Conservation (phyloP, 2,329 filamentous ascomycete species). For the Capronia coronata region DNA sequence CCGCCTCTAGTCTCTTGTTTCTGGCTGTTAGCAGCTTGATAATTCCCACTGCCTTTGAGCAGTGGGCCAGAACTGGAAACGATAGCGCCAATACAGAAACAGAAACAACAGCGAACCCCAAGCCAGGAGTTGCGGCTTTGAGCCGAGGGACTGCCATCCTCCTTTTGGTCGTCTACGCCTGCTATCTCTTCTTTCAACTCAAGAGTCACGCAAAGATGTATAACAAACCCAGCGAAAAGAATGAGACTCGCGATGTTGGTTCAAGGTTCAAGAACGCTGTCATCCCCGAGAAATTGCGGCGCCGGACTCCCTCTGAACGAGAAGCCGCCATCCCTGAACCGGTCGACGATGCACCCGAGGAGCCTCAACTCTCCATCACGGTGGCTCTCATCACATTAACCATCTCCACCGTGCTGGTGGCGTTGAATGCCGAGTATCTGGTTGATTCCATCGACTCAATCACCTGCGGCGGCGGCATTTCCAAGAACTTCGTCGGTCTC, state of each 20-base stretch:
- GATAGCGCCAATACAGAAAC: slow-evolving; percentile 10
- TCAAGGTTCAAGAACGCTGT: slow-evolving; percentile 23
- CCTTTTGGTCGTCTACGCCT: slow-evolving; percentile 72
- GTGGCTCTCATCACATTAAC: slow-evolving; percentile 67
- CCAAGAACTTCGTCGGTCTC: slow-evolving; percentile 56
- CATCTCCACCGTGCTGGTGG: slow-evolving; percentile 70
- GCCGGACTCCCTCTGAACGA: background rate
- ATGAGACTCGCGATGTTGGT: slow-evolving; percentile 48
- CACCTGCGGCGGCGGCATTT: slow-evolving; percentile 44
- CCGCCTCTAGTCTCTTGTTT: slow-evolving; percentile 72
- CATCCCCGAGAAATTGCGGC: slow-evolving; percentile 28
- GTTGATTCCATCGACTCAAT: slow-evolving; percentile 52
- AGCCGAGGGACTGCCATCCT: slow-evolving; percentile 58
- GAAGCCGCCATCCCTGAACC: slow-evolving; percentile 7
- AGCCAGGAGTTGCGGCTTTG: slow-evolving; percentile 22
- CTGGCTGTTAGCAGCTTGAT: slow-evolving; percentile 75
- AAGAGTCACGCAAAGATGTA: slow-evolving; percentile 77
- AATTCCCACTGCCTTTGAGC: slow-evolving; percentile 79
- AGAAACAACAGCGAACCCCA: slow-evolving; percentile 16
- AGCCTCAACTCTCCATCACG: slow-evolving; percentile 64
- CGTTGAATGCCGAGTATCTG: slow-evolving; percentile 65
- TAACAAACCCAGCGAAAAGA: slow-evolving; percentile 71
- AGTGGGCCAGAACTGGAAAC: slow-evolving; percentile 41
- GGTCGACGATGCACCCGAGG: slow-evolving; percentile 62
- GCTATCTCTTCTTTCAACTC: slow-evolving; percentile 85